Evolutionary conservation across 768 basidiomycete genomes (phyloP).

Genomic region (Pisolithus microcarpus): DNA sequence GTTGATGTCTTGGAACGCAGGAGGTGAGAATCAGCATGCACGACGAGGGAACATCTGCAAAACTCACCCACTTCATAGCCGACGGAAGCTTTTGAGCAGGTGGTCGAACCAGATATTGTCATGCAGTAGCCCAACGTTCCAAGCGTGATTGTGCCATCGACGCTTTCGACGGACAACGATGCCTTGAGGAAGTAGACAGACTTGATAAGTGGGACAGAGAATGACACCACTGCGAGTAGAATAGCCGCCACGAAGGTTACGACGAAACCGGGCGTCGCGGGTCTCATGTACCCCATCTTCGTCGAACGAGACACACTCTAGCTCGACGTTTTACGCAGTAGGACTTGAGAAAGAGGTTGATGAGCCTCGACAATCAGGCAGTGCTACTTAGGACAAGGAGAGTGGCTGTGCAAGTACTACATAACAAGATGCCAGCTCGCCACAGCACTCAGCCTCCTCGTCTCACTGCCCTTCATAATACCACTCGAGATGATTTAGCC

Average conservation of each 20-base stretch:
- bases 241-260: constrained; percentile 72
- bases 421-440: too few species aligned
- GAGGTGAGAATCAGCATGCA: constrained; percentile 4
- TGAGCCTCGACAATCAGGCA: too few species aligned
- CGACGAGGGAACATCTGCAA: background rate
- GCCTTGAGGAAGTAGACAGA: constrained; percentile 86
- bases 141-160: constrained; percentile 65
- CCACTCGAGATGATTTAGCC: constrained; percentile 33
- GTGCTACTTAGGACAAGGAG: too few species aligned
- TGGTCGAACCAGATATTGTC: constrained; percentile 45
- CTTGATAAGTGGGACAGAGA: constrained; percentile 87
- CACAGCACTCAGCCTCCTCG: background rate
- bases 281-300: constrained; percentile 60
- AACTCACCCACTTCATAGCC: constrained; percentile 83
- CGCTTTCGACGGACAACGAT: constrained; percentile 38
- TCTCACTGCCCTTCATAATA: background rate
- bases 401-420: too few species aligned
- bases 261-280: constrained; percentile 86
- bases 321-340: background rate
- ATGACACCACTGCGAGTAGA: constrained; percentile 79
- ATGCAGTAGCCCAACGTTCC: constrained; percentile 89
- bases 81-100: constrained; percentile 72
- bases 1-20: constrained; percentile 60
- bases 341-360: background rate
- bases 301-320: background rate